Evolutionary conservation across 176 grass and related monocot genomes (phyloP), one percentile per base, ranked within the genome.

Genomic region (Alloteropsis semialata): DNA sequence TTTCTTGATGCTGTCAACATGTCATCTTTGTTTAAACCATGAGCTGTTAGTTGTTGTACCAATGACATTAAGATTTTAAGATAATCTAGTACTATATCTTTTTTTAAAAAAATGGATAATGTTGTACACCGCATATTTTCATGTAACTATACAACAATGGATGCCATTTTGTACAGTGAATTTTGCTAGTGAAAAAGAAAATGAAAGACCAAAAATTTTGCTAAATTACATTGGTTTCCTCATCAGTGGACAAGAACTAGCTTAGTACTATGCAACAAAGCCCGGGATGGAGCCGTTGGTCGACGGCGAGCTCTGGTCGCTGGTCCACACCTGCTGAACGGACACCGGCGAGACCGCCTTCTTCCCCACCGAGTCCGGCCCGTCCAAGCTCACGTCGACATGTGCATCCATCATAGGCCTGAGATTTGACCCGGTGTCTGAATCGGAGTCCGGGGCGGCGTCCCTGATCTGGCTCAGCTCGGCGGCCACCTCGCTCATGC

Each of bases 401-500:
- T 54, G 55, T 30, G 53, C 50, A 10, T 19, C 44, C 3, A 5
- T 42, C 67, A 28, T n/a, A 41, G 17, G 49, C 53, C 65, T 12
- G 3, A 39, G 41, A 56, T 30, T 36, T 2, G 41, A 22, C 55
- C 17, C 19, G n/a, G 59, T 7, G 24, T 53, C 56, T 0, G 42
- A 30, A 7, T 15, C 38, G 0, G 50, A 62, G 14, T 28, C 78
- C 6, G 74, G 83, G 2, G 72, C 74, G n/a, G 55, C 80, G 60
- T 11, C 73, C 50, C 80, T 86, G 77, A 99, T 83, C 68, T 19
- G 64, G 27, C 78, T 22, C 25, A 96, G 72, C 49, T 96, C 93
- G 33, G 80, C 82, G 24, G 89, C 87, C 56, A 96, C 96, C 89
- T 99, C 96, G 54, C 64, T 82, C 96, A 99, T 99, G 50, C 63